Evolutionary conservation across 129 eudicot genomes (phyloP).

Genomic region (carrot (Daucus carota)): DH1_v3.0 NC_030381.2:54485001-54485500

Average conservation of each 20-base stretch:
- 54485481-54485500: slow-evolving; percentile 11
- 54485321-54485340: slow-evolving; percentile 59
- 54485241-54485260: slow-evolving; percentile 78
- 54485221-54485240: slow-evolving; percentile 92
- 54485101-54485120: slow-evolving; percentile 64
- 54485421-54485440: slow-evolving; percentile 44
- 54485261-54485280: slow-evolving; percentile 87
- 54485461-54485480: slow-evolving; percentile 10
- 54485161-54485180: slow-evolving; percentile 71
- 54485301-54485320: slow-evolving; percentile 65
- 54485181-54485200: slow-evolving; percentile 87
- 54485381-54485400: slow-evolving; percentile 71
- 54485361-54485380: slow-evolving; percentile 72
- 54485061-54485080: slow-evolving; percentile 66
- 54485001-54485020: slow-evolving; percentile 77
- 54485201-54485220: slow-evolving; percentile 88
- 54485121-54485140: slow-evolving; percentile 56
- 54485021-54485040: slow-evolving; percentile 98
- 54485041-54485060: slow-evolving; percentile 87
- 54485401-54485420: slow-evolving; percentile 57
- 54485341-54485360: slow-evolving; percentile 47
- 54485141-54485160: slow-evolving; percentile 32
- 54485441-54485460: slow-evolving; percentile 31
- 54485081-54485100: slow-evolving; percentile 84
- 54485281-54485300: slow-evolving; percentile 84